Evolutionary conservation across 192 early-diverging fungal species (phyloP).

Genomic region (Thoreauomyces humboldtii): DNA sequence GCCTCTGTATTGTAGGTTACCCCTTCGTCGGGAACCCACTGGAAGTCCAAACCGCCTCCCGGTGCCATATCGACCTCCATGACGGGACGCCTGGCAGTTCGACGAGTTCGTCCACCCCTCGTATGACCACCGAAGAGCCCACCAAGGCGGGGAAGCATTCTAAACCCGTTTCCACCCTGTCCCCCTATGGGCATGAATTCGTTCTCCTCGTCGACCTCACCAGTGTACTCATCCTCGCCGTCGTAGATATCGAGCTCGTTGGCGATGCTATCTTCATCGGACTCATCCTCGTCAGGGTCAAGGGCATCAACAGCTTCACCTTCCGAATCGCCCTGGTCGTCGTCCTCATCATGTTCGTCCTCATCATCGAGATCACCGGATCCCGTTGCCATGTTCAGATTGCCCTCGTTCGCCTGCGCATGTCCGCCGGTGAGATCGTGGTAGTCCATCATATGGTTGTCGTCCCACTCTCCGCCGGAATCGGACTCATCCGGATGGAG

Average conservation of each 20-base stretch:
- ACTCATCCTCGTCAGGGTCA: constrained; percentile 55
- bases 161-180: neutral
- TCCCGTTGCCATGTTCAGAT: neutral
- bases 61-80: constrained; percentile 31
- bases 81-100: constrained; percentile 11
- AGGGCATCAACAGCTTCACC: constrained; percentile 46
- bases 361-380: constrained; percentile 54
- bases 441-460: constrained; percentile 37
- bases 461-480: constrained; percentile 41
- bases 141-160: neutral
- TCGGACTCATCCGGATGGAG: constrained; percentile 54
- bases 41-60: constrained; percentile 26
- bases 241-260: constrained; percentile 47
- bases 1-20: neutral
- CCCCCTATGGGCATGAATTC: neutral
- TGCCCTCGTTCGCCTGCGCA: no score
- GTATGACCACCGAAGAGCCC: constrained; percentile 2
- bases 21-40: constrained; percentile 31
- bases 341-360: constrained; percentile 51
- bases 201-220: constrained; percentile 23
- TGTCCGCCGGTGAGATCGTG: constrained; percentile 37
- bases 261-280: constrained; percentile 62
- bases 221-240: constrained; percentile 48
- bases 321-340: constrained; percentile 20
- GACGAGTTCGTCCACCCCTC: neutral